Base-by-base conservation (phyloP, 1,284 basidiomycete genomes). In the Apiotrichum domesticum region DNA sequence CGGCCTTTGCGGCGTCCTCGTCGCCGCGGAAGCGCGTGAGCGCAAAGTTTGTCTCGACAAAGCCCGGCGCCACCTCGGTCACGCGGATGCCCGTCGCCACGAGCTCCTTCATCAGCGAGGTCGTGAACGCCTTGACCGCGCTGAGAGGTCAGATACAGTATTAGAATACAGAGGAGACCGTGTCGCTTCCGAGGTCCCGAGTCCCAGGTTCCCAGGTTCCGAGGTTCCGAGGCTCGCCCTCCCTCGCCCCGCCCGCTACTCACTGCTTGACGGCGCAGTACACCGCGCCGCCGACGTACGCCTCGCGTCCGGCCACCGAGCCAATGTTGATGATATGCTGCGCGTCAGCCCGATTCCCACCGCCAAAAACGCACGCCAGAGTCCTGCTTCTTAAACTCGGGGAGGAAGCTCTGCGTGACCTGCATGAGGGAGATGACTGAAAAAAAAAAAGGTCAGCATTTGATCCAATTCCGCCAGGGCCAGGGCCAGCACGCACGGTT, bases 271-370 rank as follows among this genome's bases (percentile, higher is more conserved):
- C 59, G n/a, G 67, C 69, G 52, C 67, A 75, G 69, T 79, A 80
- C 56, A 80, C 77, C 1, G 69, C 62, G 7, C 91, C 92, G 44
- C 89, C 90, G n/a, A 85, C 84, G 68, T 98, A 97, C 1, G 93
- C 76, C 70, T 98, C 93, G 14, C 85, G 80, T 40, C 92, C 90
- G 44, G 88, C 91, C 55, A 97, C 83, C 13, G 89, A 92, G 41
- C 94, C 93, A 52, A 98, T 79, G 76, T 94, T 93, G 77, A 98
- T 96, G 61, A 98, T 80, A 77, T 97, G 94, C 47, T 58, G 39
- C 5, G n/a, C 4, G 35, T 48, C 15, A 48, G 46, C 42, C 41
- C 15, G 11, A 6, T n/a, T 10, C 41, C 8, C 41, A 14, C 10
- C 41, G 11, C 11, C 15, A 35, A 14, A n/a, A 10, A 48, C 57